These are phyloP conservation scores for Ailanthus altissimus DNA, from an alignment of 345 rosid species.

Conservation along the genomic window DNA sequence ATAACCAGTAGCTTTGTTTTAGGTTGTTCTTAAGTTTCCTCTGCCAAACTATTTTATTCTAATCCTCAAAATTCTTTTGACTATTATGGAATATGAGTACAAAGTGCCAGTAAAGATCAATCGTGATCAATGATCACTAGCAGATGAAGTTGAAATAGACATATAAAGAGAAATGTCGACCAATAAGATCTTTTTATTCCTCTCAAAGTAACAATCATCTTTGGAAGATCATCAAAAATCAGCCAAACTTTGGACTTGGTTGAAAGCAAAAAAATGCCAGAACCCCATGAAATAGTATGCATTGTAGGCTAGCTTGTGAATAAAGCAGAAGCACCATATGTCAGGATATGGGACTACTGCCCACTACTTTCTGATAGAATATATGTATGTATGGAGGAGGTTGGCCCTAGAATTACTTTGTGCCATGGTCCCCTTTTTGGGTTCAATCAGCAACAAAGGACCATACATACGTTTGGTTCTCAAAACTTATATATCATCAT, in stretches of 20 bases:
- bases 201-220: background rate
- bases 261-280: too few species aligned
- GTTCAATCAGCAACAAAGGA: background rate
- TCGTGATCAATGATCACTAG: background rate
- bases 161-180: background rate
- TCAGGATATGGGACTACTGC: background rate
- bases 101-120: background rate
- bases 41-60: too few species aligned
- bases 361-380: conserved; percentile 15
- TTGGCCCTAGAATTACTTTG: background rate
- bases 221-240: too few species aligned
- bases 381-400: background rate
- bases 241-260: too few species aligned
- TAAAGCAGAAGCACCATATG: background rate
- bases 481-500: background rate
- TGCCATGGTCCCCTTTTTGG: conserved; percentile 3
- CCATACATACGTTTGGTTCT: conserved; percentile 16
- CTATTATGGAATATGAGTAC: background rate
- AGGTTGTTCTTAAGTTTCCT: too few species aligned
- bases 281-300: background rate
- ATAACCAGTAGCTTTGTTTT: too few species aligned
- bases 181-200: background rate
- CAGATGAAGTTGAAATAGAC: background rate
- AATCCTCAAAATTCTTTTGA: background rate
- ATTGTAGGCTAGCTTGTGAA: background rate